Conservation (phyloP, 257 asterid species). For the Striga asiatica region DNA sequence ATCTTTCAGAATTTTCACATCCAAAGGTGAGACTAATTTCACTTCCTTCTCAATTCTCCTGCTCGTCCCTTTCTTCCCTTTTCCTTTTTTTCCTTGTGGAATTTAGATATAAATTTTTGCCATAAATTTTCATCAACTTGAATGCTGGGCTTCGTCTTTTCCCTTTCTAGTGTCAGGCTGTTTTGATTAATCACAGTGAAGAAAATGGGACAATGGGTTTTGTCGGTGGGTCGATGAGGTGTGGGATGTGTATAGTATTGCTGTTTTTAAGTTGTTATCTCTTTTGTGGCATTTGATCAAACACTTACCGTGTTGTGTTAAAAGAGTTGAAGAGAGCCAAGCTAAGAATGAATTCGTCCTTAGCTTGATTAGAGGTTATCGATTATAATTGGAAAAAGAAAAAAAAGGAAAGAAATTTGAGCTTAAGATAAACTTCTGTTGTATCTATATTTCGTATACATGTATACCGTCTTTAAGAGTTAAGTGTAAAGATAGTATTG, state of each 20-base stretch:
- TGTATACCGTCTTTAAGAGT: background rate
- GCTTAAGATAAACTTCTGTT: background rate
- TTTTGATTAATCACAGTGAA: background rate
- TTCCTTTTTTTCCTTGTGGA: too few relatives aligned
- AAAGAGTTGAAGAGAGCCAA: background rate
- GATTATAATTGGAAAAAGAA: too few relatives aligned
- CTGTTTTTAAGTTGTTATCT: background rate
- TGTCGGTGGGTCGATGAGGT: too few relatives aligned
- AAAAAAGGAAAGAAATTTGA: background rate
- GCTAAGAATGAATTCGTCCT: background rate
- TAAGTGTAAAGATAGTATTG: background rate
- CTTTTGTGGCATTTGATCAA: slow-evolving; percentile 2
- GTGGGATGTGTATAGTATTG: background rate
- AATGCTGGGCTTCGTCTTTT: background rate
- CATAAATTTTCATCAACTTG: background rate
- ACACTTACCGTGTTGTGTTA: background rate
- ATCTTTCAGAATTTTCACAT: too few relatives aligned
- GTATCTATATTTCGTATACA: background rate
- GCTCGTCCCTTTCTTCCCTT: too few relatives aligned
- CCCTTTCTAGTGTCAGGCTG: background rate
- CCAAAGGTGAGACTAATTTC: too few relatives aligned
- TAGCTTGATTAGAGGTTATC: background rate
- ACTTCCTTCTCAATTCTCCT: too few relatives aligned
- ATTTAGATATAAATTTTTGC: too few relatives aligned
- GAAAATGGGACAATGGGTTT: background rate